These are phyloP conservation scores for Aureobasidium sp. DNA, from an alignment of 2,329 filamentous ascomycete genomes.

Conservation along the genomic window DNA sequence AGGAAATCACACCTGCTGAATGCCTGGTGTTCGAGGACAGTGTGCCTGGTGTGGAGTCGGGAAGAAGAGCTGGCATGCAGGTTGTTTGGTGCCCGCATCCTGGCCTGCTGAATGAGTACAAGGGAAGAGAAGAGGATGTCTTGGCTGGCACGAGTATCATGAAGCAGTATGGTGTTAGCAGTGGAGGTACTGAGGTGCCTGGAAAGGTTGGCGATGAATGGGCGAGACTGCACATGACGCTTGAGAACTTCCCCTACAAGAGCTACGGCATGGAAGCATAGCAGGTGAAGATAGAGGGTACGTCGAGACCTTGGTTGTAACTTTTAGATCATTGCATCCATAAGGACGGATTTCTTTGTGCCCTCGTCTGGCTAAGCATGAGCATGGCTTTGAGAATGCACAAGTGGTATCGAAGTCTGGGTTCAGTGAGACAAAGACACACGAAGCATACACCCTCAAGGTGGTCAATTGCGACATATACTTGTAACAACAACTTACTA, in stretches of 20 bases:
- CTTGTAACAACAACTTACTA: no score
- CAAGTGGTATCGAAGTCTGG: no score
- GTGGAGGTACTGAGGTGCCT: constrained; percentile 32
- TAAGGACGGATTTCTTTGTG: no score
- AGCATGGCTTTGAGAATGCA: background rate
- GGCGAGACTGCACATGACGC: constrained; percentile 41
- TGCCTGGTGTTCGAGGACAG: constrained; percentile 98
- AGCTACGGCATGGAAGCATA: constrained; percentile 45
- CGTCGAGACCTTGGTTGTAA: background rate
- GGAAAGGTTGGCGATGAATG: constrained; percentile 54
- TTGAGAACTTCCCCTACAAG: constrained; percentile 53
- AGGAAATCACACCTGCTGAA: constrained; percentile 66
- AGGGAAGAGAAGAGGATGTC: constrained; percentile 68
- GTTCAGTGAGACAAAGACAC: no score
- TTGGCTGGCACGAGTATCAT: constrained; percentile 68
- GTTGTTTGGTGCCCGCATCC: constrained; percentile 88
- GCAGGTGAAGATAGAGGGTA: constrained; percentile 4
- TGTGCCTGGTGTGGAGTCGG: constrained; percentile 85
- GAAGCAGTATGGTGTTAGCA: constrained; percentile 41
- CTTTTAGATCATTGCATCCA: background rate
- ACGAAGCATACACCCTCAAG: no score
- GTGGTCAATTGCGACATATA: no score
- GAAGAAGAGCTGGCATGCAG: constrained; percentile 85
- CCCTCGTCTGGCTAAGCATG: no score
- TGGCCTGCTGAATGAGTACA: constrained; percentile 65